A percentile compares a stretch with the other conserved stretches of the same genome.
These are phyloP conservation scores for Chaetomium cochliodes DNA, from an alignment of 495 filamentous ascomycete species.

Conservation along the genomic window DNA sequence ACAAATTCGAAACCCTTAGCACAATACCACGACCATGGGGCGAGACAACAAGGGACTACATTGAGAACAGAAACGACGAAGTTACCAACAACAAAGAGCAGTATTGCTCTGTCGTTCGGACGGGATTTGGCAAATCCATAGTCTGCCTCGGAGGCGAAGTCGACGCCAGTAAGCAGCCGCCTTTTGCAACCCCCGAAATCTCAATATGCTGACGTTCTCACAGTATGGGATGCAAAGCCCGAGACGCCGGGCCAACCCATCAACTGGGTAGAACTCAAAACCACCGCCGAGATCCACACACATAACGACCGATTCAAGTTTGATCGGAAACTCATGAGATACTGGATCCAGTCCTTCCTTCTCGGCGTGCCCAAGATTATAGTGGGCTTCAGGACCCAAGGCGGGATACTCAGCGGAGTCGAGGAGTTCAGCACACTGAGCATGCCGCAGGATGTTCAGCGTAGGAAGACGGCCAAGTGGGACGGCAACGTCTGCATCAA, in stretches of 20 bases:
- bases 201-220: background rate
- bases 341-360: constrained; percentile 95
- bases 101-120: constrained; percentile 90
- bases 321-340: constrained; percentile 87
- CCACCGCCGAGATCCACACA: constrained; percentile 64
- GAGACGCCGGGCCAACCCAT: constrained; percentile 60
- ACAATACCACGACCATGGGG: constrained; percentile 72
- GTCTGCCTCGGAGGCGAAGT: constrained; percentile 92
- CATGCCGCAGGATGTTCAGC: constrained; percentile 72
- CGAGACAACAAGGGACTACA: constrained; percentile 64
- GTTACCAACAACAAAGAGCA: constrained; percentile 84
- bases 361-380: constrained; percentile 89
- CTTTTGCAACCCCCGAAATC: too few relatives aligned
- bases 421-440: constrained; percentile 74
- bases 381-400: constrained; percentile 75
- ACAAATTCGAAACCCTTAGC: constrained; percentile 91
- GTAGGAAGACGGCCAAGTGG: constrained; percentile 65
- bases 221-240: constrained; percentile 84
- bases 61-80: constrained; percentile 69
- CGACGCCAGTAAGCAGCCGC: constrained; percentile 65
- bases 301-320: constrained; percentile 68
- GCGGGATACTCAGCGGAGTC: constrained; percentile 67
- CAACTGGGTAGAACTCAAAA: constrained; percentile 96
- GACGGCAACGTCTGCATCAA: constrained; percentile 90
- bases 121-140: constrained; percentile 69